Percentiles rank a stretch among this genome's conserved stretches.
Conservation (phyloP, 169 alveolate species). For the Plasmodium yoelii region DNA sequence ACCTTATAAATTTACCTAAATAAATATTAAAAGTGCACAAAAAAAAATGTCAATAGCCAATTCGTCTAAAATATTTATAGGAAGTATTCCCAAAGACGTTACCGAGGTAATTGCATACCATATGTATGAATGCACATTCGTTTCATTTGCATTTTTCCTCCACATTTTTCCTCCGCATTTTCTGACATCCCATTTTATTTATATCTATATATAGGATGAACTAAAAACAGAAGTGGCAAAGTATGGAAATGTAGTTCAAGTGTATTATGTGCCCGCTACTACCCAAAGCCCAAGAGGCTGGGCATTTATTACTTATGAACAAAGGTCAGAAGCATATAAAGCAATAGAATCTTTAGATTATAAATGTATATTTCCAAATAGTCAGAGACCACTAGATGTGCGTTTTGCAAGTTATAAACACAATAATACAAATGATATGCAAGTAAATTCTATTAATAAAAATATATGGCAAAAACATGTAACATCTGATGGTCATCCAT, state of each 20-base stretch:
- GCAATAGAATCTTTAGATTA: constrained; percentile 83
- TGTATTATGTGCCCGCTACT: constrained; percentile 83
- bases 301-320: constrained; percentile 83
- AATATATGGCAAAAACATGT: constrained; percentile 89
- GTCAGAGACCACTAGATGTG: constrained; percentile 71
- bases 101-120: constrained; percentile 76
- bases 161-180: no score
- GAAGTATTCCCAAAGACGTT: constrained; percentile 81
- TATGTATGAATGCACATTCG: background rate
- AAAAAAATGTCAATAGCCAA: constrained; percentile 52
- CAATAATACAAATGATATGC: constrained; percentile 31
- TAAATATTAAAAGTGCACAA: background rate
- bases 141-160: no score
- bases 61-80: constrained; percentile 79
- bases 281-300: constrained; percentile 81
- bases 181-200: background rate
- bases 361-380: constrained; percentile 77
- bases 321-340: constrained; percentile 72
- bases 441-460: constrained; percentile 73
- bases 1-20: background rate
- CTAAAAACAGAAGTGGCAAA: constrained; percentile 78
- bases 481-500: constrained; percentile 90
- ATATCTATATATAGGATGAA: constrained; percentile 71
- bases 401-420: constrained; percentile 68
- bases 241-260: constrained; percentile 79